phyloP scores from a whole-genome alignment of 345 rosid species.

The Limnanthes douglasii region DNA sequence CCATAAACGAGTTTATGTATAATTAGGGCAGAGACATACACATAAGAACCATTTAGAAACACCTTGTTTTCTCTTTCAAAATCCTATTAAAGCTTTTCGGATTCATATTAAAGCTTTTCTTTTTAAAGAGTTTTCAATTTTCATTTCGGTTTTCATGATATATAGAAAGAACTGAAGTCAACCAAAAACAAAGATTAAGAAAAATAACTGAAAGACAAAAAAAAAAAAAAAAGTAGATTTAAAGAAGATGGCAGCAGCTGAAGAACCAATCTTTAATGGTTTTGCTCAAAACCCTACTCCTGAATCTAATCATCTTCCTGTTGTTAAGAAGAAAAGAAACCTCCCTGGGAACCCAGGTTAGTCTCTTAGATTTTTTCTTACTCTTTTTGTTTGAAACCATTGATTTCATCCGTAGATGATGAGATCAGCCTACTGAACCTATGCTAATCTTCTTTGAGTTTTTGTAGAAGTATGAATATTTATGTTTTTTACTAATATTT shows the following conservation, averaged over 20 bases:
- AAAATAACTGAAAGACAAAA: conserved; percentile 8
- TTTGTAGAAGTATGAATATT: too few relatives aligned
- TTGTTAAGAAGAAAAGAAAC: conserved; percentile 72
- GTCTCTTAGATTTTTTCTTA: too few relatives aligned
- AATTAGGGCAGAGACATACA: conserved; percentile 23
- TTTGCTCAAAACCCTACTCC: conserved; percentile 25
- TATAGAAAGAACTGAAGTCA: too few relatives aligned
- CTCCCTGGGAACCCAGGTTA: conserved; percentile 95
- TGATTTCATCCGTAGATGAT: background rate
- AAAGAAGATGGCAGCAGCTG: conserved; percentile 29
- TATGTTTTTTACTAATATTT: too few relatives aligned
- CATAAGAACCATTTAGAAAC: conserved; percentile 16
- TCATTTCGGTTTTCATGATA: too few relatives aligned
- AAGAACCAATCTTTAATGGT: conserved; percentile 22
- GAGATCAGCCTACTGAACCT: background rate
- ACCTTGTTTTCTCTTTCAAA: conserved; percentile 10
- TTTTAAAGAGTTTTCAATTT: background rate
- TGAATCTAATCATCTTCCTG: conserved; percentile 24
- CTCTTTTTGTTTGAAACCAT: conserved; percentile 7
- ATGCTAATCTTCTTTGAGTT: background rate
- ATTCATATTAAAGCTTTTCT: conserved; percentile 1
- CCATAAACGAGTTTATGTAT: conserved; percentile 19
- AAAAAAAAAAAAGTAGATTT: background rate
- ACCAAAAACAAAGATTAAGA: conserved; percentile 7
- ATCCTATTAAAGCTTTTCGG: too few relatives aligned